Conservation (phyloP, 2,329 filamentous ascomycete species). For the Blastomyces gilchristii region DNA sequence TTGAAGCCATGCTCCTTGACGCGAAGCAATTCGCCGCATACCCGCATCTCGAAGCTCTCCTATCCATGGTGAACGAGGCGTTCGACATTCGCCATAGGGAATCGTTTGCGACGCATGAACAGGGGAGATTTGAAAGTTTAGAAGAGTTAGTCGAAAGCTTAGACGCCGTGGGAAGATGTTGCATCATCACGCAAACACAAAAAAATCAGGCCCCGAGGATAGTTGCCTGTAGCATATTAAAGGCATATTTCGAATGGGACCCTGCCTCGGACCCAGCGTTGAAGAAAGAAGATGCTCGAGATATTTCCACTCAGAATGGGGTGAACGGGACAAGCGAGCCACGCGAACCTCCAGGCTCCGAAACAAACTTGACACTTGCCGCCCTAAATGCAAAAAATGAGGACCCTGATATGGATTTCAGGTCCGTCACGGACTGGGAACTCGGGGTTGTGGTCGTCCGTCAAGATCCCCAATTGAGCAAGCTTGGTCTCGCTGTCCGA, state of each 20-base stretch:
- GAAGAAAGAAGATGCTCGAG: not conserved
- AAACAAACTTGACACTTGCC: not conserved
- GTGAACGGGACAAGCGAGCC: not conserved
- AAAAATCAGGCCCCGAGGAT: not conserved
- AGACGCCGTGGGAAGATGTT: slow-evolving; percentile 2
- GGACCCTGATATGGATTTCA: not conserved
- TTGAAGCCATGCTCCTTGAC: not conserved
- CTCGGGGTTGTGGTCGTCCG: slow-evolving; percentile 3
- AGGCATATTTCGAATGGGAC: not conserved
- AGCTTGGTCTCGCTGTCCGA: slow-evolving; percentile 3
- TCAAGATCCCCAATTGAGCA: not conserved
- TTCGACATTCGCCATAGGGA: not conserved
- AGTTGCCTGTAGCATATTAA: slow-evolving; percentile 5
- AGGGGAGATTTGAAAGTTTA: not conserved
- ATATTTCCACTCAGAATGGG: not conserved
- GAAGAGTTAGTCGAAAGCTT: not conserved
- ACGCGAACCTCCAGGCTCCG: not conserved
- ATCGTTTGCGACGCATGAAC: not conserved
- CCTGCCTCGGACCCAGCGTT: not conserved
- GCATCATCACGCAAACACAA: not conserved
- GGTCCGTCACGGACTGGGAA: slow-evolving; percentile 3
- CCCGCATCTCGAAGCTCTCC: slow-evolving; percentile 1
- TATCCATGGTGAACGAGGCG: slow-evolving; percentile 4
- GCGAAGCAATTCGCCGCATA: slow-evolving; percentile 1
- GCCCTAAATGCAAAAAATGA: not conserved